phyloP scores from a whole-genome alignment of 345 rosid genomes.

The Toxicodendron radicans region DNA sequence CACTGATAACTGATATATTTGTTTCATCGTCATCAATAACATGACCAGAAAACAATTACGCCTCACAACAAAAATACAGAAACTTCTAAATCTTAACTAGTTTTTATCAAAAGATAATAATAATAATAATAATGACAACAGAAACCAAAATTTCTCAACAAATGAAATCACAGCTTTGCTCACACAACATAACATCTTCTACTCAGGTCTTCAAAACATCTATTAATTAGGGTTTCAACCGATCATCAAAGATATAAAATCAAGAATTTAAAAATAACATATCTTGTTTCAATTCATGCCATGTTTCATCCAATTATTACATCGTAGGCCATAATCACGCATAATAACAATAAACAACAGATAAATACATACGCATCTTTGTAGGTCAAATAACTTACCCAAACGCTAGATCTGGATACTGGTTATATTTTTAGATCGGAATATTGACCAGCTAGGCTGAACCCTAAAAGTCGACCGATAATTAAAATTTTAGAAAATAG shows the following conservation, averaged over 20 bases:
- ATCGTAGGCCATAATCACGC: neutral
- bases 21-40: neutral
- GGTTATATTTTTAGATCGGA: neutral
- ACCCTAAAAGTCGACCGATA: neutral
- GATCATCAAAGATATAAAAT: neutral
- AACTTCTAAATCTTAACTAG: no score
- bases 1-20: neutral
- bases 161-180: neutral
- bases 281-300: neutral
- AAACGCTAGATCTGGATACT: neutral
- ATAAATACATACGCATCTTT: neutral
- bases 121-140: no score
- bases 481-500: neutral
- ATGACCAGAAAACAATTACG: neutral
- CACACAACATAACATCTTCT: neutral
- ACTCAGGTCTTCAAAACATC: neutral
- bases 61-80: neutral
- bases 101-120: no score
- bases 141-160: neutral
- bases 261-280: neutral
- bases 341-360: neutral
- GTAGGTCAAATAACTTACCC: conserved; percentile 23
- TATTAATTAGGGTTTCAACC: neutral
- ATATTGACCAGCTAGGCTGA: neutral
- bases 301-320: neutral